A percentile compares a stretch with the other conserved stretches of the same genome.
These are phyloP conservation scores for Xylariaceae sp. DNA, from an alignment of 2,329 filamentous ascomycete species.

Conservation along the genomic window DNA sequence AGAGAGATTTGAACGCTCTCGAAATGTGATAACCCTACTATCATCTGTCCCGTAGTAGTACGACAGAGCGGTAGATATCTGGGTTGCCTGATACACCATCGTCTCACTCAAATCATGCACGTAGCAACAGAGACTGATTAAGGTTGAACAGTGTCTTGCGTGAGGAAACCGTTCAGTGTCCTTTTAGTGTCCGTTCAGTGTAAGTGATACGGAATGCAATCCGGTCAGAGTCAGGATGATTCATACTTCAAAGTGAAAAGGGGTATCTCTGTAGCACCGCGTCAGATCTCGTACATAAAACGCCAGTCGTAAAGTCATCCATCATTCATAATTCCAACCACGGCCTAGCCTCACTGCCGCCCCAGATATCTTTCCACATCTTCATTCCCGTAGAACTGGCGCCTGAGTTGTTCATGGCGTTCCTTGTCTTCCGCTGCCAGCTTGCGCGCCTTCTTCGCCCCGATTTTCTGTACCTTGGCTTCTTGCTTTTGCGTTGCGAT, in stretches of 20 bases:
- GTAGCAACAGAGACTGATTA: no score
- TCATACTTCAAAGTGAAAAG: background rate
- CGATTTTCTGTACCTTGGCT: slow-evolving; percentile 46
- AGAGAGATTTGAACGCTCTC: no score
- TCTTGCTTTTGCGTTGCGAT: slow-evolving; percentile 37
- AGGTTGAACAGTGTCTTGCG: no score
- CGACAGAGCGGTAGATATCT: no score
- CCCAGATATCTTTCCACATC: slow-evolving; percentile 73
- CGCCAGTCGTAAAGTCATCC: background rate
- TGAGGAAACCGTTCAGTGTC: no score
- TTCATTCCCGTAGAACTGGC: slow-evolving; percentile 70
- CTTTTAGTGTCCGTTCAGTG: no score
- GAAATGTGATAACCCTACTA: no score
- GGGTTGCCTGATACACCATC: no score
- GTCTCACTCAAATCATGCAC: no score
- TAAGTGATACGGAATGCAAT: no score
- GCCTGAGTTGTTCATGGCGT: slow-evolving; percentile 59
- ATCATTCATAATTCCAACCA: background rate
- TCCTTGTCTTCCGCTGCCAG: slow-evolving; percentile 58
- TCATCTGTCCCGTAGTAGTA: no score
- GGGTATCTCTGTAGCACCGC: slow-evolving; percentile 7
- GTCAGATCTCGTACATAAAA: no score
- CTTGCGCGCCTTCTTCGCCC: slow-evolving; percentile 67
- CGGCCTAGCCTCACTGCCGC: background rate
- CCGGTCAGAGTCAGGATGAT: background rate